A percentile compares a stretch with the other conserved stretches of the same genome.
Evolutionary conservation across 495 filamentous ascomycete genomes (phyloP).

Genomic region (Corynascus novoguineensis): DNA sequence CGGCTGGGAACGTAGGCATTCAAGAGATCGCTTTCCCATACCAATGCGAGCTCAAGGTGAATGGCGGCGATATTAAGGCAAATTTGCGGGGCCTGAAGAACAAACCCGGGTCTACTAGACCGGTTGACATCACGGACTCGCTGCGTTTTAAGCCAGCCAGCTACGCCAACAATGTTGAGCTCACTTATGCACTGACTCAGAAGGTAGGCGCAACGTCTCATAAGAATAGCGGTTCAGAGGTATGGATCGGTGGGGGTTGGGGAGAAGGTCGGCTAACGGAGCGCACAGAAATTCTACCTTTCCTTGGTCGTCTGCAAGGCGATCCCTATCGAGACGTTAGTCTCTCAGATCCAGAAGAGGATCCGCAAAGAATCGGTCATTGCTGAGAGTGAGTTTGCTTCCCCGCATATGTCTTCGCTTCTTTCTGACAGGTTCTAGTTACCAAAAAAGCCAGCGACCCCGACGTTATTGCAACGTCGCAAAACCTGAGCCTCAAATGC

Average conservation of each 20-base stretch:
- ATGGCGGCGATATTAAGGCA: constrained; percentile 76
- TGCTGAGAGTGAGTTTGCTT: constrained; percentile 63
- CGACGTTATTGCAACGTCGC: constrained; percentile 82
- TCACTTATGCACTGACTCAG: constrained; percentile 88
- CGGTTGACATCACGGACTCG: constrained; percentile 78
- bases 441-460: constrained; percentile 73
- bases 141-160: constrained; percentile 58
- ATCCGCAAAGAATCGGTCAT: constrained; percentile 79
- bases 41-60: constrained; percentile 87
- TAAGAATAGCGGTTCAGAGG: background rate
- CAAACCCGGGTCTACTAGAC: constrained; percentile 86
- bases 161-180: constrained; percentile 69
- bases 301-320: constrained; percentile 67
- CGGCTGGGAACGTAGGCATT: constrained; percentile 49
- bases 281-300: constrained; percentile 66
- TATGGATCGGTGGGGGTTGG: background rate
- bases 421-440: constrained; percentile 50
- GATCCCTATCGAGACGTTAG: constrained; percentile 66
- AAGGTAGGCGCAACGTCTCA: constrained; percentile 51
- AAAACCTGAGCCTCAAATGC: constrained; percentile 84
- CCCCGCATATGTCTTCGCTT: background rate
- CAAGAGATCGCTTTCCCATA: constrained; percentile 85
- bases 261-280: constrained; percentile 3
- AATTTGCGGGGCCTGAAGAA: constrained; percentile 93
- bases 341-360: constrained; percentile 60